phyloP scores from a whole-genome alignment of 208 protist species.

The Leishmania tarentolae region DNA sequence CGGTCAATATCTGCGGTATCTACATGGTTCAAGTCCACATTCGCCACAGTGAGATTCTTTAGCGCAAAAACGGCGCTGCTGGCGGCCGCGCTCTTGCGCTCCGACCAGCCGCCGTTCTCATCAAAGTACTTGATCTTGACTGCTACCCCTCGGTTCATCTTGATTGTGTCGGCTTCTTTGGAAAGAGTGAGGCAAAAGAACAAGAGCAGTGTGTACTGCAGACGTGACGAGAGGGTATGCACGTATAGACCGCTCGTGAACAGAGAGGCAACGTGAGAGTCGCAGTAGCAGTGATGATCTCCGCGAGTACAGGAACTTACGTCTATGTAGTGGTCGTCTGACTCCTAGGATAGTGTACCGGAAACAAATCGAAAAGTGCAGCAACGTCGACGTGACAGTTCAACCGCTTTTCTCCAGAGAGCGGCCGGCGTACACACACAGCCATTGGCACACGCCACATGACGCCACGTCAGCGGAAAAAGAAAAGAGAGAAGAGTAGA shows the following conservation, averaged over 20 bases:
- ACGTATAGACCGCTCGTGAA: background rate
- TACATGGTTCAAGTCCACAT: slow-evolving; percentile 57
- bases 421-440: background rate
- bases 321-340: background rate
- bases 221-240: background rate
- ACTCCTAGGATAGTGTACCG: background rate
- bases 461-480: background rate
- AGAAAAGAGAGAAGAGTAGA: background rate
- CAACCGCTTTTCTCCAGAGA: background rate
- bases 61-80: slow-evolving; percentile 22
- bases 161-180: background rate
- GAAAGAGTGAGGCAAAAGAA: background rate
- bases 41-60: slow-evolving; percentile 65
- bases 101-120: slow-evolving; percentile 64
- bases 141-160: slow-evolving; percentile 23
- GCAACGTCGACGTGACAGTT: background rate
- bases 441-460: background rate
- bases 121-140: slow-evolving; percentile 80
- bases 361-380: background rate
- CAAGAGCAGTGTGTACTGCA: background rate
- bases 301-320: background rate
- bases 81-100: slow-evolving; percentile 38
- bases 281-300: background rate
- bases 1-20: slow-evolving; percentile 52
- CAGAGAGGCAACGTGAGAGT: background rate